Evolutionary conservation across 345 rosid species (phyloP), one percentile per base, ranked within the genome.

Genomic region (Citropsis articulata): DNA sequence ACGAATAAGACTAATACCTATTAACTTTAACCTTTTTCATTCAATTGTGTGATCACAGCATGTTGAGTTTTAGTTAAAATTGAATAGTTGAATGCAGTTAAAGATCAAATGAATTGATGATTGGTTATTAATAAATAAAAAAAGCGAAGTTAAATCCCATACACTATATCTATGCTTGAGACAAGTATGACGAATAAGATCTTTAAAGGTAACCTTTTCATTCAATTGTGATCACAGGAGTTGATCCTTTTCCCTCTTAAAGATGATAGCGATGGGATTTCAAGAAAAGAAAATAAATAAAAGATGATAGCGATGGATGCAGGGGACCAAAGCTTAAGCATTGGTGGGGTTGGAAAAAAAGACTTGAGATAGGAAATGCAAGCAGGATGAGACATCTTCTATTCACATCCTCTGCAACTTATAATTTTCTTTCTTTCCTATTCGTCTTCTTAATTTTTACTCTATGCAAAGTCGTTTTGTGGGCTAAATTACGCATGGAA

Each of bases 1-100:
- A 85, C 73, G 84, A 87, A 84, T 87, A 84, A 84, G 59, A 82
- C 68, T 60, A 18, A 75, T 78, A 81, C 71, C 73, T 77, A 76
- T 84, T 80, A 38, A 73, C 70, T 75, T 80, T 80, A 61, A 67
- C 40, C 77, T 78, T 70, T 76, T 73, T 33, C 40, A 50, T 66
- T 38, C 45, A 40, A 61, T 75, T 77, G 19, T 55, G 60, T 55
- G 56, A 72, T 69, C 72, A 64, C 36, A 60, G 30, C 14, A 76
- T 24, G 69, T 73, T 40, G 71, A 72, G 45, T 53, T 70, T 40
- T 13, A 18, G 69, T 25, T n/a, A 30, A 61, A 13, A 22, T 55
- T 35, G 21, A 62, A 65, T 75, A 48, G 14, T 28, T 18, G 6
- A 31, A 31, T 60, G 35, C 38, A 22, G 22, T 30, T 45, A 45